Evolutionary conservation across 305 asterid species (phyloP), one percentile per base, ranked within the genome.

Genomic region (Plantago lanceolata): DNA sequence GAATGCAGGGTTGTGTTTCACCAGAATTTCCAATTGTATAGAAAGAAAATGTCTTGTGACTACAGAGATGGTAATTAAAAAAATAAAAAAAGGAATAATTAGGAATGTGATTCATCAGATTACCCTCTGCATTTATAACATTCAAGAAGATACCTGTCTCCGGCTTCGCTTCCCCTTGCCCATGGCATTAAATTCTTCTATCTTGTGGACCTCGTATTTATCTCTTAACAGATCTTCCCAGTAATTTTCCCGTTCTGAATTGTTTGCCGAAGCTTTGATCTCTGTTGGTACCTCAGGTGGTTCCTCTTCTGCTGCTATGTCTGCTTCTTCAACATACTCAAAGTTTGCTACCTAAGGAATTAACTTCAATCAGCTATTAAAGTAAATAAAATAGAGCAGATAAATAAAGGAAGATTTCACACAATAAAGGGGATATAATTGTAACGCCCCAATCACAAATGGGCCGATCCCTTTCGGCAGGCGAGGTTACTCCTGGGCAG

Each of bases 141-240:
- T 45, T 18, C 28, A 17, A 64, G 45, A n/a, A 20, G 37, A 48
- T 68, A 89, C 97, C 96, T 93, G 97, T 72, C 80, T 87, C 71
- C 99, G 85, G 76, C 95, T 85, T 77, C 99, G 85, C 86, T 85
- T 89, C 61, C 99, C 95, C 86, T 93, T 93, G 53, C 99, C 99
- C 99, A 93, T 76, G 24, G 97, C 71, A 76, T 78, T 93, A 55
- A 85, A 78, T 70, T 93, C 99, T 77, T 89, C 99, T 48, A 82
- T 72, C 77, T 87, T 85, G 60, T 89, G 90, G 68, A 87, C 96
- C 78, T 93, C 96, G 63, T 80, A 89, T 82, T 73, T 89, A 75
- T 93, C 97, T 64, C 85, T 80, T 72, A 93, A 75, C 64, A 93
- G 78, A 53, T 93, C 97, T 75, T 93, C 99, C 99, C 99, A 93